These are phyloP conservation scores for Cystobasidium pallidum DNA, from an alignment of 1,284 basidiomycete species.

Conservation along the genomic window DNA sequence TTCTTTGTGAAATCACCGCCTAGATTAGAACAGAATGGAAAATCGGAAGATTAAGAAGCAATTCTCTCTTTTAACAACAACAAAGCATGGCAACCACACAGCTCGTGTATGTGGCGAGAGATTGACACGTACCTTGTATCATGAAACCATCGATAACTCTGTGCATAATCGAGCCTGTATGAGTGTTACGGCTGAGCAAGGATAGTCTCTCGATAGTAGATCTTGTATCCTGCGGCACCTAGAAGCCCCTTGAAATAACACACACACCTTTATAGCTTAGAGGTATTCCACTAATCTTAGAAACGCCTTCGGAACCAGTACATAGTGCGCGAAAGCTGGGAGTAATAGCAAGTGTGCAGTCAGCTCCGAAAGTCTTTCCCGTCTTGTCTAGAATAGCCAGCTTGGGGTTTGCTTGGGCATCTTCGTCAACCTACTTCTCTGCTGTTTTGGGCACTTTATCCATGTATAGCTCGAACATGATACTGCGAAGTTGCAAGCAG, in stretches of 20 bases:
- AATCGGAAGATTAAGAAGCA: too few relatives aligned
- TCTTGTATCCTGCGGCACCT: too few relatives aligned
- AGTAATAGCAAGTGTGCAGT: too few relatives aligned
- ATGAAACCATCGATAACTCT: slow-evolving; percentile 82
- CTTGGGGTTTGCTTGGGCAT: too few relatives aligned
- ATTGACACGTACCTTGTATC: slow-evolving; percentile 62
- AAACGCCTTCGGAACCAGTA: slow-evolving; percentile 81
- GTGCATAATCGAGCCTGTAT: slow-evolving; percentile 65
- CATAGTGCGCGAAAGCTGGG: slow-evolving; percentile 85
- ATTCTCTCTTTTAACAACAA: too few relatives aligned
- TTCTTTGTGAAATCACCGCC: slow-evolving; percentile 67
- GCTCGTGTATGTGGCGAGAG: too few relatives aligned
- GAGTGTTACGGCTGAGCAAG: neutral
- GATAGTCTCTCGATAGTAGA: too few relatives aligned
- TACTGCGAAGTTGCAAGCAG: slow-evolving; percentile 57
- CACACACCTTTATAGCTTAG: slow-evolving; percentile 74
- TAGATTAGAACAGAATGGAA: neutral
- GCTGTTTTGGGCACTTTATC: slow-evolving; percentile 76
- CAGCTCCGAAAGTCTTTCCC: too few relatives aligned
- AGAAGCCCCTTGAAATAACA: neutral
- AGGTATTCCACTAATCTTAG: slow-evolving; percentile 65
- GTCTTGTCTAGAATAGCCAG: too few relatives aligned
- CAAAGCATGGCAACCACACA: too few relatives aligned
- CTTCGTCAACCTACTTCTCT: slow-evolving; percentile 69
- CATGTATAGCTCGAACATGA: slow-evolving; percentile 79